Conservation (phyloP, 2,329 filamentous ascomycete species). For the Colletotrichum lupini region DNA sequence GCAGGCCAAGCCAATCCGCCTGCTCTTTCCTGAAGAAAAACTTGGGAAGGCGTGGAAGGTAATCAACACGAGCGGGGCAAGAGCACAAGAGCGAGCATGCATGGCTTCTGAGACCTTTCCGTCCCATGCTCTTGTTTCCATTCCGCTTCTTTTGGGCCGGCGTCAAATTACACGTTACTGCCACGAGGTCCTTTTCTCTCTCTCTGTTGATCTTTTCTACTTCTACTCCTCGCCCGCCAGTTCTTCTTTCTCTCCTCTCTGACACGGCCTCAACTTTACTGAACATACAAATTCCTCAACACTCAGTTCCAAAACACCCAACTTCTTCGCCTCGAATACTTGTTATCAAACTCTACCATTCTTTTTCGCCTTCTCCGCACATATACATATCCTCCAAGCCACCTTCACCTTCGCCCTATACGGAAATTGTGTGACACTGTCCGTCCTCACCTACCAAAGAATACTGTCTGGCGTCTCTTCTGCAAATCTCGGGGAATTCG, state of each 20-base stretch:
- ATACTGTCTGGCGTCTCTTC: not conserved
- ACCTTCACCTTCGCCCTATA: not conserved
- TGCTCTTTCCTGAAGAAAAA: not conserved
- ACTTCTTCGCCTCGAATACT: not conserved
- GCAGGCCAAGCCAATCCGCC: too few relatives aligned
- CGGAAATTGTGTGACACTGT: not conserved
- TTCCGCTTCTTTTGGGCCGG: not conserved
- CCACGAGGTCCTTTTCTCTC: constrained; percentile 19
- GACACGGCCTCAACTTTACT: not conserved
- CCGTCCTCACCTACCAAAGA: not conserved
- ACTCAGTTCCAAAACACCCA: not conserved
- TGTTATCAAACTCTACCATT: not conserved
- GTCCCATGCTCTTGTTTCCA: not conserved
- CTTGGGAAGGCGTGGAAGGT: not conserved
- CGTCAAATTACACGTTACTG: constrained; percentile 25
- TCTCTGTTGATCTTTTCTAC: constrained; percentile 9
- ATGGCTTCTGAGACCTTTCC: constrained; percentile 8
- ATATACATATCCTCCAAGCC: not conserved
- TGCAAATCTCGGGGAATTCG: too few relatives aligned
- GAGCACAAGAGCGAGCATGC: not conserved
- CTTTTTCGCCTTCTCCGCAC: not conserved
- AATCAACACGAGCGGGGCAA: not conserved
- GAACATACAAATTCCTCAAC: not conserved
- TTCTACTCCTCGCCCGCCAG: not conserved
- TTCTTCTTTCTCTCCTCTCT: not conserved